These are phyloP conservation scores for Trametes maxima DNA, from an alignment of 768 basidiomycete genomes.

Conservation along the genomic window DNA sequence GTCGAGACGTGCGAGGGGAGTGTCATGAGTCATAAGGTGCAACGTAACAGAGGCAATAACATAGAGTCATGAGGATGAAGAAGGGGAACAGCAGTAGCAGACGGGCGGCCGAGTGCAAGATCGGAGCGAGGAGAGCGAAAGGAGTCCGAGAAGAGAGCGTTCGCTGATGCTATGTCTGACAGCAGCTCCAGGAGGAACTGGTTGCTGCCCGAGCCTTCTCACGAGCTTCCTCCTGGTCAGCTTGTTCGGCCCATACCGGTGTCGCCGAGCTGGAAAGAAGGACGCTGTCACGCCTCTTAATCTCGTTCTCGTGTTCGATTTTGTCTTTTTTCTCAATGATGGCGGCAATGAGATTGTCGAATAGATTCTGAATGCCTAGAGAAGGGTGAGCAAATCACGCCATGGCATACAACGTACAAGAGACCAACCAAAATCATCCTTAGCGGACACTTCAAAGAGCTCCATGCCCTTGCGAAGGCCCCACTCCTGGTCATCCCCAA, in stretches of 20 bases:
- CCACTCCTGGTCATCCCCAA: slow-evolving; percentile 64
- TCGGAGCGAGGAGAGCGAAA: neutral
- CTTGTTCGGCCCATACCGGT: slow-evolving; percentile 78
- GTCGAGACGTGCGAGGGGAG: slow-evolving; percentile 18
- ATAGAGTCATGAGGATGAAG: slow-evolving; percentile 15
- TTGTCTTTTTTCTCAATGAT: slow-evolving; percentile 78
- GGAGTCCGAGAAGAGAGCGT: slow-evolving; percentile 1
- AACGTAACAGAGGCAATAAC: slow-evolving; percentile 17
- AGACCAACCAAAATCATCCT: slow-evolving; percentile 76
- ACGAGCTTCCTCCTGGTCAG: slow-evolving; percentile 76
- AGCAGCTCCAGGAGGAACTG: slow-evolving; percentile 66
- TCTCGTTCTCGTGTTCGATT: slow-evolving; percentile 81
- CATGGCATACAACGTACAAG: neutral
- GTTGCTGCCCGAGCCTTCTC: slow-evolving; percentile 49
- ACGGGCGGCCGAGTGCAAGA: slow-evolving; percentile 10
- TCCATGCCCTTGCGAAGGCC: slow-evolving; percentile 83
- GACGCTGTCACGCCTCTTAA: slow-evolving; percentile 83
- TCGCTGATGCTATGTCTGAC: slow-evolving; percentile 45
- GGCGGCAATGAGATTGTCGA: slow-evolving; percentile 75
- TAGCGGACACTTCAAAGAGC: slow-evolving; percentile 89
- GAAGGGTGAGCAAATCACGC: slow-evolving; percentile 9
- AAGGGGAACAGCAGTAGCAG: slow-evolving; percentile 10
- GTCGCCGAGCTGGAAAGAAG: slow-evolving; percentile 63
- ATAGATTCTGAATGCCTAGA: slow-evolving; percentile 78
- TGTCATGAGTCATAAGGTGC: slow-evolving; percentile 23